Evolutionary conservation across 2,329 filamentous ascomycete species (phyloP).

Genomic region (Cucurbitaria berberidis): DNA sequence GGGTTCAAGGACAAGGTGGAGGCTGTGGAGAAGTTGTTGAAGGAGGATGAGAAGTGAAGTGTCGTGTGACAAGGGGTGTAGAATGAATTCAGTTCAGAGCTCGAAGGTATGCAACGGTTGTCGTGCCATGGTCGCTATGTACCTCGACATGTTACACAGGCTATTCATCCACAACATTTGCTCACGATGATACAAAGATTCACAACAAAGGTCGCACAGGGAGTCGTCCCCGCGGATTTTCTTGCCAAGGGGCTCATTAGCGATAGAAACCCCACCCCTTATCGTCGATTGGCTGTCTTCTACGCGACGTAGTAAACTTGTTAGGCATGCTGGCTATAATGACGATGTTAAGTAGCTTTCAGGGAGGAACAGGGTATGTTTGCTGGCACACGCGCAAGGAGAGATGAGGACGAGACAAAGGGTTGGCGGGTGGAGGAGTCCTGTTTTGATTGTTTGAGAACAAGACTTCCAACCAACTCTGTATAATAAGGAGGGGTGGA

Average conservation of each 20-base stretch:
- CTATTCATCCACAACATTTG: neutral
- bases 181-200: conserved; percentile 3
- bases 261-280: conserved; percentile 7
- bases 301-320: conserved; percentile 8
- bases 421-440: neutral
- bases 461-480: no score
- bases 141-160: conserved; percentile 5
- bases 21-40: conserved; percentile 62
- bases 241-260: neutral
- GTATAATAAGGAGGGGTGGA: neutral
- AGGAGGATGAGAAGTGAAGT: conserved; percentile 17
- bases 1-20: conserved; percentile 79
- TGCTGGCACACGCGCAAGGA: neutral
- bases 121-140: conserved; percentile 15
- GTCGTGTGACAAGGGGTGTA: no score
- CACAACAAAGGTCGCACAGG: neutral
- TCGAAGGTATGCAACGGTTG: neutral
- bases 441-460: neutral
- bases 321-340: conserved; percentile 9
- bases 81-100: neutral
- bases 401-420: neutral
- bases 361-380: neutral
- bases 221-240: neutral
- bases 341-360: neutral
- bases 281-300: conserved; percentile 26